Evolutionary conservation across 2,329 filamentous ascomycete species (phyloP), one percentile per base, ranked within the genome.

Genomic region (Neonectria hederae): DNA sequence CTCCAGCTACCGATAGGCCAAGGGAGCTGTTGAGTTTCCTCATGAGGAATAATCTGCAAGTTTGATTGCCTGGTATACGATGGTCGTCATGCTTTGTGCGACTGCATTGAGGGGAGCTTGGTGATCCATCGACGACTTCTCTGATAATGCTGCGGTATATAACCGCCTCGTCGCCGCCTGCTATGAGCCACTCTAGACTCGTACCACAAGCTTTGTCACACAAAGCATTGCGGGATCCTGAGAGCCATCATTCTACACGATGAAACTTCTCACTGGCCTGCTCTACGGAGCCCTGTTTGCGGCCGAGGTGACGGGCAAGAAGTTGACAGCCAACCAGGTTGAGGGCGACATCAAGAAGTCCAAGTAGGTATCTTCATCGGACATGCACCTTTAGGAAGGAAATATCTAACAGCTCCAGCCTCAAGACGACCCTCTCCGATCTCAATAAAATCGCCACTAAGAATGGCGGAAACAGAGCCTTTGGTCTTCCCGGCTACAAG

Each of bases 401-500:
- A 13, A 9, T 8, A 2, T 21, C 65, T 74, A 49, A 73, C 45
- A n/a, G 14, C 7, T 1, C 48, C 54, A 87, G 86, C 22, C 77
- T 89, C 21, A 80, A 84, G 74, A 79, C 81, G 59, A 85, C 85
- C 49, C 82, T 89, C n/a, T 79, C 81, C 70, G 80, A 83, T 62
- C 78, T 89, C 6, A 80, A 89, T 72, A 76, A 81, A 46, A 89
- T 89, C 58, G 87, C 82, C 13, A 76, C 76, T 30, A 79, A 82
- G 55, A 85, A 89, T 69, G 86, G 84, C 42, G 87, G 86, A 17
- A 89, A 88, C 75, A 82, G 87, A 54, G 87, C 87, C 5, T 89
- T 87, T 62, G 87, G 87, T 14, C 77, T 85, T 10, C 85, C 86
- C 1, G 87, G 87, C 14, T 89, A 84, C 79, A 81, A 83, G 54